Percentiles rank a stretch among this genome's conserved stretches.
These are phyloP conservation scores for Diplosphaera chodatii DNA, from an alignment of 139 green algal genomes.

Conservation along the genomic window DNA sequence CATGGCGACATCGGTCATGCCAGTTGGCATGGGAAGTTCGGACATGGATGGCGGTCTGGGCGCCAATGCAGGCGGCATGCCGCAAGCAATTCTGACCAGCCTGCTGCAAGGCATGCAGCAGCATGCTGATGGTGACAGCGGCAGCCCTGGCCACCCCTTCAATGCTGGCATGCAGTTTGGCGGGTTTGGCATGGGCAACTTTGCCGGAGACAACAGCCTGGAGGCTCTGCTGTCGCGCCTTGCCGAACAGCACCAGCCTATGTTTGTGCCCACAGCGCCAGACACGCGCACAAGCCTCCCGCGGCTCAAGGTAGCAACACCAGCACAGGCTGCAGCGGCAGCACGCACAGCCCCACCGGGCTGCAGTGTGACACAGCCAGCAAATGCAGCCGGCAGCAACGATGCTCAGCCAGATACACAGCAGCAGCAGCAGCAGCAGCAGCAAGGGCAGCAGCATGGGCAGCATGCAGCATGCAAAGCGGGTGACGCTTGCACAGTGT, in stretches of 20 bases:
- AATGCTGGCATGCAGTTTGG: neutral
- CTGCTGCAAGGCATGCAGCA: neutral
- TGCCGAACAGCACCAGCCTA: conserved; percentile 10
- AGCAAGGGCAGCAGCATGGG: neutral
- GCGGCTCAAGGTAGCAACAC: neutral
- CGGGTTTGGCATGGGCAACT: conserved; percentile 1
- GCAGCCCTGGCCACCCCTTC: too few species aligned
- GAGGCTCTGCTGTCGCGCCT: conserved; percentile 8
- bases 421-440: neutral
- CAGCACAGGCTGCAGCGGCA: neutral
- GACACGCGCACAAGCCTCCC: too few species aligned
- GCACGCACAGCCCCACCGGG: neutral
- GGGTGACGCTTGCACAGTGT: conserved; percentile 18
- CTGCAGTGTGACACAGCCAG: neutral
- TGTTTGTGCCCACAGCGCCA: conserved; percentile 11
- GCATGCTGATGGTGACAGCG: neutral
- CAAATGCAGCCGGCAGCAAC: neutral
- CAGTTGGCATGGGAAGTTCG: neutral
- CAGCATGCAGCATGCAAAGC: conserved; percentile 1
- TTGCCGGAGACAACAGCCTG: neutral
- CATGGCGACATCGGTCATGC: neutral
- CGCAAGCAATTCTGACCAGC: neutral
- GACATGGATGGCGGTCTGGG: neutral
- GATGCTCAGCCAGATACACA: neutral
- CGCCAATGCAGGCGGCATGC: neutral